Evolutionary conservation across 176 grass and related monocot species (phyloP).

Genomic region (Alopecurus myosuroides): DNA sequence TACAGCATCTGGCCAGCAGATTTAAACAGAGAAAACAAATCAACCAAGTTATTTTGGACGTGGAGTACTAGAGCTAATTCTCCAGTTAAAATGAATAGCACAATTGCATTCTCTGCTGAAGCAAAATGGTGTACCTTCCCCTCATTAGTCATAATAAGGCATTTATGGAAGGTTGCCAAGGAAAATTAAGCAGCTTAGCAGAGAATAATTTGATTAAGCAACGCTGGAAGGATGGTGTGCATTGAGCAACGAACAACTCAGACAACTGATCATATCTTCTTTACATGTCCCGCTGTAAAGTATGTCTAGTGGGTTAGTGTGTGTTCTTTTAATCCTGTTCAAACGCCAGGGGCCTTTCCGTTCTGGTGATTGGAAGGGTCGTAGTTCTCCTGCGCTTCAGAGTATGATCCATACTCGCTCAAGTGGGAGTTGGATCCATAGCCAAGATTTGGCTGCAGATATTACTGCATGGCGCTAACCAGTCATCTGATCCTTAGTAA

Average conservation of each 20-base stretch:
- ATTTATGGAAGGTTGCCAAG: background rate
- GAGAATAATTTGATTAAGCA: background rate
- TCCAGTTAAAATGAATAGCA: background rate
- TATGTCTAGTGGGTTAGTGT: background rate
- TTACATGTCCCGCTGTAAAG: background rate
- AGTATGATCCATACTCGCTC: slow-evolving; percentile 44
- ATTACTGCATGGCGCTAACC: slow-evolving; percentile 30
- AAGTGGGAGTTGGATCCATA: slow-evolving; percentile 44
- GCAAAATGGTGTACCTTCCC: background rate
- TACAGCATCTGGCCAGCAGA: background rate
- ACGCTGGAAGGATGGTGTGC: background rate
- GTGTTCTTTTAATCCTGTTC: background rate
- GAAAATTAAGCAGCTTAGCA: background rate
- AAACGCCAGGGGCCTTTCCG: slow-evolving; percentile 31
- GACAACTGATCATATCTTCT: background rate
- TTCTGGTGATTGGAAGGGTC: slow-evolving; percentile 42
- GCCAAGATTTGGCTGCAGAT: slow-evolving; percentile 40
- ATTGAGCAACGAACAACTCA: background rate
- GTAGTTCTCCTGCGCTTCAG: slow-evolving; percentile 41
- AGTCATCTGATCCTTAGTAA: background rate
- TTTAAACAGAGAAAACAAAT: background rate
- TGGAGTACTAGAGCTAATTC: background rate
- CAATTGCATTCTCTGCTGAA: background rate
- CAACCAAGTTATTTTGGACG: background rate
- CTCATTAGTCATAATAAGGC: background rate